Evolutionary conservation across 371 early-diverging fungal species (phyloP).

Genomic region (Paraphysoderma sedebokerense): DNA sequence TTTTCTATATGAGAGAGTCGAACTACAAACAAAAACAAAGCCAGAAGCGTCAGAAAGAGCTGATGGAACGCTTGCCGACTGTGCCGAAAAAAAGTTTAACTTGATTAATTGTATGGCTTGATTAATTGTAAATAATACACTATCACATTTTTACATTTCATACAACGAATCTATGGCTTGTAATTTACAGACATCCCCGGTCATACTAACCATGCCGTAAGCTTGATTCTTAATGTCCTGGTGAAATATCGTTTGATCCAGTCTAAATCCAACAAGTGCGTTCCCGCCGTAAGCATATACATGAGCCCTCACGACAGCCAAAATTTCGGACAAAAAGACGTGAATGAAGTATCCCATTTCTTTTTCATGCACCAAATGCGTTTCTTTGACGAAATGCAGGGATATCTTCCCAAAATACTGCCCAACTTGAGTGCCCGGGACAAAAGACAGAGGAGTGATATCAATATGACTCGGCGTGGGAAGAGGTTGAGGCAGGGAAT

Average conservation of each 20-base stretch:
- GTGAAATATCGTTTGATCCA: constrained; percentile 36
- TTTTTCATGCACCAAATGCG: constrained; percentile 25
- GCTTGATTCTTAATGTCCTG: constrained; percentile 45
- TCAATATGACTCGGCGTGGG: constrained; percentile 12
- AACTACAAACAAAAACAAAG: no score
- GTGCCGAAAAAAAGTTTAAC: no score
- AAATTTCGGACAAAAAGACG: constrained; percentile 34
- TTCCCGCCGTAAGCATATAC: constrained; percentile 50
- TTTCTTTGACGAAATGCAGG: constrained; percentile 58
- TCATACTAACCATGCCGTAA: constrained; percentile 33
- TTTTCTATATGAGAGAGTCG: no score
- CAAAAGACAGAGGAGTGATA: constrained; percentile 30
- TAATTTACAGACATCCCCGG: constrained; percentile 34
- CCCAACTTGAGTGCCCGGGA: constrained; percentile 27
- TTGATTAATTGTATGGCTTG: no score
- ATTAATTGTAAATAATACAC: no score
- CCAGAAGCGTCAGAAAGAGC: no score
- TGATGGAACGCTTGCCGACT: no score
- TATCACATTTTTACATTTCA: no score
- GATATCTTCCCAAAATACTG: constrained; percentile 42
- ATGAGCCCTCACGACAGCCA: constrained; percentile 41
- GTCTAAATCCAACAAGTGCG: constrained; percentile 34
- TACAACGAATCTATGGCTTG: no score
- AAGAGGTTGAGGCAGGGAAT: neutral
- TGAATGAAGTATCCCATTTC: constrained; percentile 38